Evolutionary conservation across 768 basidiomycete species (phyloP), one percentile per base, ranked within the genome.

Genomic region (Suillus subaureus): DNA sequence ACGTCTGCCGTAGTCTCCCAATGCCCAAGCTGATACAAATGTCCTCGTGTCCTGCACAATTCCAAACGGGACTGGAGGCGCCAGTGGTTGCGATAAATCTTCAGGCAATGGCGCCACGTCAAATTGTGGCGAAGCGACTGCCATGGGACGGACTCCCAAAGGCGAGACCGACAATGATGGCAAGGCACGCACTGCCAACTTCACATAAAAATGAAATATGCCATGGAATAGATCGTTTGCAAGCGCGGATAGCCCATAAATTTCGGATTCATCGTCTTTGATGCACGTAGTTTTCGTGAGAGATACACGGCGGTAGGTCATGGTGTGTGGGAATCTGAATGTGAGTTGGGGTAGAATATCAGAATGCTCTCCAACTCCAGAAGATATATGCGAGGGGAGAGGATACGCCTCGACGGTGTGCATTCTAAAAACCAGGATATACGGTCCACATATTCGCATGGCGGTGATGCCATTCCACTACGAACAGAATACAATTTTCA

Each of bases 381-480:
- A 61, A 77, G 68, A 63, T 60, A 60, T 61, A 9, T 61, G 65
- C 13, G 64, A 64, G 35, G 65, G 70, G 54, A 61, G 61, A 37
- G 55, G 73, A 58, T 33, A 80, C 3, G 86, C 73, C 64, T 88
- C 85, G 28, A 89, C 68, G 1, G 86, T 81, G 6, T 82, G 83
- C 1, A 80, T 75, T 64, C 82, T 85, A 70, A 88, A 81, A 28
- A 84, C 79, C 31, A 89, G 73, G n/a, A 89, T 69, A 62, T 84
- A 83, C 0, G 79, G 75, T 3, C 83, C 85, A 45, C 84, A 77
- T 47, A 88, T 78, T 21, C 76, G 79, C 21, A 84, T 66, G 11
- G 77, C 79, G 1, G 84, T 72, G 11, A 87, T 76, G 1, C 77
- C 78, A 43, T 78, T 81, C 78, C 79, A 81, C 80, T 82, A 7